Evolutionary conservation across 495 filamentous ascomycete genomes (phyloP).

Genomic region (Astrothelium subdiscretum): DNA sequence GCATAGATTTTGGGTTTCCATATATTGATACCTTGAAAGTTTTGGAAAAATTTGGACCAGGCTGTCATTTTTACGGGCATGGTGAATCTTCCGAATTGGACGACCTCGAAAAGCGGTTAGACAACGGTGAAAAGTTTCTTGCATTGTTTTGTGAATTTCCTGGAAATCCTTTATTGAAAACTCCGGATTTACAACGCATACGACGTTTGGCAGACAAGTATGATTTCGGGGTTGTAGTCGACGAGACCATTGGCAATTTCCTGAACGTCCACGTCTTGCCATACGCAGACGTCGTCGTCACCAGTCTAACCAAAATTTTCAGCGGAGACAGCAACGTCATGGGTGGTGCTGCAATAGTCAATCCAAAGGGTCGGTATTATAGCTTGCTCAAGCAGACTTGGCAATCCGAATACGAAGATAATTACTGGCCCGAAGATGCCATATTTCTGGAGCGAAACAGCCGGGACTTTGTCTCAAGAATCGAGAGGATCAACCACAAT

Average conservation of each 20-base stretch:
- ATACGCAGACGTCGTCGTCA: conserved; percentile 81
- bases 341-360: conserved; percentile 82
- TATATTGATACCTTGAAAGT: conserved; percentile 96
- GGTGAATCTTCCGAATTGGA: conserved; percentile 74
- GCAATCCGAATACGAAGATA: conserved; percentile 63
- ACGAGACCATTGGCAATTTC: conserved; percentile 95
- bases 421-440: conserved; percentile 84
- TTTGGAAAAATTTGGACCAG: conserved; percentile 86
- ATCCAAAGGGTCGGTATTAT: conserved; percentile 69
- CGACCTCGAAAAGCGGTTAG: conserved; percentile 63
- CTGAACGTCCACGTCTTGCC: conserved; percentile 88
- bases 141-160: conserved; percentile 92
- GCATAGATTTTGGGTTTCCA: conserved; percentile 73
- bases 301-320: conserved; percentile 92
- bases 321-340: conserved; percentile 96
- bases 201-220: conserved; percentile 66
- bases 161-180: conserved; percentile 76
- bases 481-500: conserved; percentile 75
- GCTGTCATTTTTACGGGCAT: conserved; percentile 81
- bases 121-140: conserved; percentile 64
- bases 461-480: conserved; percentile 75
- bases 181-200: conserved; percentile 74
- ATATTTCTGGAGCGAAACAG: conserved; percentile 95
- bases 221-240: conserved; percentile 82
- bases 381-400: conserved; percentile 49